Base-by-base conservation (phyloP, 2,329 filamentous ascomycete genomes). In the Diaporthe citrichinensis region DNA sequence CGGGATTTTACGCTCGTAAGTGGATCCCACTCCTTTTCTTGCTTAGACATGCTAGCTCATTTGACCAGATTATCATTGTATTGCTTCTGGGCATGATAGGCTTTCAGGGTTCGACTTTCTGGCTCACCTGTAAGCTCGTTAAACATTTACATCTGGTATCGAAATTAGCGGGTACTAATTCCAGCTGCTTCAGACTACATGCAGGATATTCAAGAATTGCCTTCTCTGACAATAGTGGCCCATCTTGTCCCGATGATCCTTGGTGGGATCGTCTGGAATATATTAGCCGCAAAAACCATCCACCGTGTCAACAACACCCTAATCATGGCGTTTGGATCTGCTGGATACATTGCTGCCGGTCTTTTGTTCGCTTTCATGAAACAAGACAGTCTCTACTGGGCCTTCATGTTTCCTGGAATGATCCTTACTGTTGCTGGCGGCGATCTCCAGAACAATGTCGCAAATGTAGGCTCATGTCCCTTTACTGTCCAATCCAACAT, bases 81-180 rank as follows among this genome's bases (percentile, higher is more conserved):
- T 36, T 62, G 10, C 59, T 62, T 44, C 36, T 62, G n/a, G 59
- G 59, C 15, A 62, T 62, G 59, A 44, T 62, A 62, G 59, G 59
- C 39, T 62, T 62, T 15, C 59, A 62, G n/a, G 59, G 59, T 4
- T 62, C 59, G 14, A 44, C 59, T 44, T 62, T 62, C n/a, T 62
- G 59, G 59, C 59, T 62, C 39, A 62, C 59, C 9, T 62, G 59
- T 62, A n/a, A 44, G 59, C 20, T 28, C 28, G 31, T n/a, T n/a
- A 28, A 25, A 53, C 14, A 55, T 4, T 55, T 9, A 31, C 25
- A 25, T 28, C 9, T 55, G 12, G 17, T 55, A 17, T 55, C 2
- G 1, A 0, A 28, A 17, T 28, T 1, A 55, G n/a, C 28, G 28
- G 28, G 3, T 17, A 58, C 55, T 58, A 34, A 58, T 28, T 58